Base-by-base conservation (phyloP, 2,329 filamentous ascomycete species). In the Aspergillus viridinutans region DNA sequence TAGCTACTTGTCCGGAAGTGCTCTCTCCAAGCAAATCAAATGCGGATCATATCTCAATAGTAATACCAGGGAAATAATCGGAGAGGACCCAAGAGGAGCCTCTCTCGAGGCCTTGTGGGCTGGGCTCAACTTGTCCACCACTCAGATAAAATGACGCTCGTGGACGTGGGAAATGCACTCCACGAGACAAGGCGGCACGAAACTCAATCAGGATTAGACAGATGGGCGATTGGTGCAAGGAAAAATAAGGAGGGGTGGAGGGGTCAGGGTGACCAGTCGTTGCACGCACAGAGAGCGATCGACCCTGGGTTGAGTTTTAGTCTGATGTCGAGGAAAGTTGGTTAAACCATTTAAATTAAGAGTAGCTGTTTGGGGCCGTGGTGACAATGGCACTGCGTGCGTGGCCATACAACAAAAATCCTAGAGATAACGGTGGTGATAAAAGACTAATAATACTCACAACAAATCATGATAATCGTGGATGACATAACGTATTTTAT, bases 111-210 rank as follows among this genome's bases (percentile, higher is more conserved):
- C 14, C 14, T 38, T 38, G 32, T 38, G 42, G 42, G 42, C 42
- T 45, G 42, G 32, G 52, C 43, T 38, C 26, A 45, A 47, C 43
- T 20, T 5, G 49, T 49, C 49, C 43, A 53, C 63, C 58, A 64
- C 29, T 63, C 53, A 63, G 43, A 47, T 47, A 58, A 58, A 64
- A 65, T 64, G 55, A 58, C 61, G 57, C 59, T 58, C 57, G 35
- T 48, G 48, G 55, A 58, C 56, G 57, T 53, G 51, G 55, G 47
- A 42, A 38, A 52, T 26, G 48, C 3, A 26, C 56, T 61, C 59
- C 54, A 57, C 57, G 54, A 63, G 61, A 63, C 52, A 53, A 52
- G 56, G 54, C 54, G 54, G 61, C 40, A 60, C 56, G 59, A 61
- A 63, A 63, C 59, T 63, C 61, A 63, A 60, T 63, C 61, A 60